These are phyloP conservation scores for Alloascoidea africana DNA, from an alignment of 805 yeast genomes.

Conservation along the genomic window DNA sequence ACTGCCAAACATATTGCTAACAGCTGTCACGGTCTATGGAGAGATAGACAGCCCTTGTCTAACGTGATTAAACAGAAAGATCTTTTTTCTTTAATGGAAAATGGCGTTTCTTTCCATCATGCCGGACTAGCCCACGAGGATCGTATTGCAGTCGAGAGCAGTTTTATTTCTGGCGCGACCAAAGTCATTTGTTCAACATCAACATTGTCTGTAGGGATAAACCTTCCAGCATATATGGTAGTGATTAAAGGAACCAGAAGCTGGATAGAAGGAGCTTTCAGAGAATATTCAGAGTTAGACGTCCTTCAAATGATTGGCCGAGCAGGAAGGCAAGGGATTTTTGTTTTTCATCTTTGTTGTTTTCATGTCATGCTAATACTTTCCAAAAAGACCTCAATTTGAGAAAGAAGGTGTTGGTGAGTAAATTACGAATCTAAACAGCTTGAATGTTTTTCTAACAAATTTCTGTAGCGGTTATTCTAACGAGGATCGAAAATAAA, in stretches of 20 bases:
- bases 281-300: constrained; percentile 40
- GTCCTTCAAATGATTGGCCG: constrained; percentile 50
- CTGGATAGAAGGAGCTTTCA: constrained; percentile 27
- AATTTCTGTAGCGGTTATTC: background rate
- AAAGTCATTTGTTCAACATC: constrained; percentile 39
- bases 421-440: constrained; percentile 12
- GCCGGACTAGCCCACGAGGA: constrained; percentile 39
- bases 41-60: constrained; percentile 1
- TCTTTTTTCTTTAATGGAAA: constrained; percentile 10
- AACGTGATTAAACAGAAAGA: constrained; percentile 14
- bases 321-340: constrained; percentile 27
- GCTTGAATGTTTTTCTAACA: background rate
- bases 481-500: constrained; percentile 11
- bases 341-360: background rate
- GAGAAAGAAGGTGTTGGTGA: constrained; percentile 32
- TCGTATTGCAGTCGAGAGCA: constrained; percentile 27
- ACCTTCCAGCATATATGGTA: constrained; percentile 45
- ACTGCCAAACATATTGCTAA: constrained; percentile 27
- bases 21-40: constrained; percentile 5
- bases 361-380: background rate
- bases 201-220: constrained; percentile 46
- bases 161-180: constrained; percentile 26
- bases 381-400: constrained; percentile 31
- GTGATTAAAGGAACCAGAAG: constrained; percentile 43
- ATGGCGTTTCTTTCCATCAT: constrained; percentile 40